phyloP scores from a whole-genome alignment of 441 rosid genomes.

The Macaranga tanarius region DNA sequence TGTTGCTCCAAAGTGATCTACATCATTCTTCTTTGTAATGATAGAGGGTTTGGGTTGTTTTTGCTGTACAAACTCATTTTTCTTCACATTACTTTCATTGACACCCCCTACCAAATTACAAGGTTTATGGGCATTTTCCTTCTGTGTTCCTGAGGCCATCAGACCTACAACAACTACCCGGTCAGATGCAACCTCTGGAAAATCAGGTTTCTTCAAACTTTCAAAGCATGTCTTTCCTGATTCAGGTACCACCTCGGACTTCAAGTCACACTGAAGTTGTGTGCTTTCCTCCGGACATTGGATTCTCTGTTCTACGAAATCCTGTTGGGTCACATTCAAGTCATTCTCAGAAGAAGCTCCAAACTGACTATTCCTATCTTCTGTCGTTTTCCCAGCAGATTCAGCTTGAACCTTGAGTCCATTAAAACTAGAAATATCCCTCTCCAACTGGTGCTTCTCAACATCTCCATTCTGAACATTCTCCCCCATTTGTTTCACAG shows the following conservation, averaged over 20 bases:
- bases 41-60: conserved; percentile 23
- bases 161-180: conserved; percentile 37
- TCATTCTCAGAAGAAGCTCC: conserved; percentile 16
- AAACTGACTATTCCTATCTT: conserved; percentile 17
- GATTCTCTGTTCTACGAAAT: conserved; percentile 6
- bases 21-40: conserved; percentile 23
- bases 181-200: conserved; percentile 13
- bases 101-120: conserved; percentile 16
- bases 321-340: conserved; percentile 15
- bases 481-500: conserved; percentile 15
- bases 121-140: conserved; percentile 2
- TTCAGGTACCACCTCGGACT: conserved; percentile 9
- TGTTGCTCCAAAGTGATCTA: conserved; percentile 31
- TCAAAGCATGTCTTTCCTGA: conserved; percentile 6
- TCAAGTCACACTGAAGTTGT: conserved; percentile 18
- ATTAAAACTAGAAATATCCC: conserved; percentile 4
- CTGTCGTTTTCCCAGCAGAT: neutral
- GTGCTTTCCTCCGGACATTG: conserved; percentile 17
- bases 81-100: conserved; percentile 32
- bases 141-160: conserved; percentile 27
- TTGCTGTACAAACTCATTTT: conserved; percentile 22
- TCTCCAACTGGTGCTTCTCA: conserved; percentile 17
- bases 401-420: conserved; percentile 18
- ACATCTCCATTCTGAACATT: conserved; percentile 15
- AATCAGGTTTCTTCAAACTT: conserved; percentile 2